Evolutionary conservation across 2,329 filamentous ascomycete species (phyloP).

Genomic region (Malbranchea zuffiana): DNA sequence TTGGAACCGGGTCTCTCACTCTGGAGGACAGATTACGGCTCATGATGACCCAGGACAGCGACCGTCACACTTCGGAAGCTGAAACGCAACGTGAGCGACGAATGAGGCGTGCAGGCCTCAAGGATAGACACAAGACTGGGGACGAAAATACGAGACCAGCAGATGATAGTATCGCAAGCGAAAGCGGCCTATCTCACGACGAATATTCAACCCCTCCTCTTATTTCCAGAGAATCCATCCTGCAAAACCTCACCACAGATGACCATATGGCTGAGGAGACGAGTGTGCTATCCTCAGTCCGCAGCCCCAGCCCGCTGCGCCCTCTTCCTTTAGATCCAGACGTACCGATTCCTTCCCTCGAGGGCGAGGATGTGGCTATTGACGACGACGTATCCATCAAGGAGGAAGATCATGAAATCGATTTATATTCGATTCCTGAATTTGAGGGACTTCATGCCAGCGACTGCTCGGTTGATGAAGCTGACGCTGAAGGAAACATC

Average conservation of each 20-base stretch:
- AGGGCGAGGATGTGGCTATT: conserved; percentile 49
- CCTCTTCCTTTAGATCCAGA: conserved; percentile 65
- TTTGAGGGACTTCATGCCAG: conserved; percentile 46
- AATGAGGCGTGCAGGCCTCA: conserved; percentile 49
- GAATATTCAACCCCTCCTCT: conserved; percentile 48
- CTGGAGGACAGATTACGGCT: conserved; percentile 75
- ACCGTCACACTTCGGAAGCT: conserved; percentile 48
- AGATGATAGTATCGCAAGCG: conserved; percentile 23
- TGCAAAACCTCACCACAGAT: conserved; percentile 62
- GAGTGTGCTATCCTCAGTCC: conserved; percentile 52
- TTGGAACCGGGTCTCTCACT: conserved; percentile 65
- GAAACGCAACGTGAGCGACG: conserved; percentile 59
- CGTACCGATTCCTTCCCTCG: conserved; percentile 76
- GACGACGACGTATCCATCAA: conserved; percentile 57
- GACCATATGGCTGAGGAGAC: conserved; percentile 41
- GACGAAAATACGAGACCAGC: conserved; percentile 22
- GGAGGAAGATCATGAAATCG: conserved; percentile 47
- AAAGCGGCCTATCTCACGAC: conserved; percentile 50
- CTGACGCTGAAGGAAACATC: conserved; percentile 21
- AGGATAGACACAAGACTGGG: conserved; percentile 31
- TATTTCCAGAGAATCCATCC: conserved; percentile 87
- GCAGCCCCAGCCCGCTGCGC: conserved; percentile 41
- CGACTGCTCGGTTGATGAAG: conserved; percentile 22
- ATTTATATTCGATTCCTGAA: conserved; percentile 58
- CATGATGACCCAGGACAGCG: conserved; percentile 71